phyloP scores from a whole-genome alignment of 106 monocot genomes.

The Agapanthus africanus region DNA sequence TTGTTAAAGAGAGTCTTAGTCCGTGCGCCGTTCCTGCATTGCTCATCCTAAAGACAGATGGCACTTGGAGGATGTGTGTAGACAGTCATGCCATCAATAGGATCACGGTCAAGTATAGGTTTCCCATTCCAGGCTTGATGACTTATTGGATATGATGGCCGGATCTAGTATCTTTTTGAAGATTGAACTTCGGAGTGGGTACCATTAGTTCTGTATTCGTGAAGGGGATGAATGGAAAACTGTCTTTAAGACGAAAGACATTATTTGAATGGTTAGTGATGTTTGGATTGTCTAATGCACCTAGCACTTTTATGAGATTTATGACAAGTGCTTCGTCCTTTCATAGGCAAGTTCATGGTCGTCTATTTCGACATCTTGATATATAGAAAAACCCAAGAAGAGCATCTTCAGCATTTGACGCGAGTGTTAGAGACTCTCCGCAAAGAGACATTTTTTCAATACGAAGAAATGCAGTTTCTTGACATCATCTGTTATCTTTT shows the following conservation, averaged over 20 bases:
- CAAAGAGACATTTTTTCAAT: not conserved
- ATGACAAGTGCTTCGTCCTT: not conserved
- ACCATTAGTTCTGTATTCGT: not conserved
- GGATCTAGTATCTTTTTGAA: not conserved
- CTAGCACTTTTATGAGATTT: not conserved
- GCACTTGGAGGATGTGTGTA: not conserved
- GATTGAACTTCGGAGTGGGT: not conserved
- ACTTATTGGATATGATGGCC: not conserved
- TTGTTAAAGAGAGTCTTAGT: not conserved
- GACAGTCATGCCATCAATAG: not conserved
- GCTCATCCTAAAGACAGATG: not conserved
- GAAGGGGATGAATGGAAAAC: not conserved
- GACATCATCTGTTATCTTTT: not conserved
- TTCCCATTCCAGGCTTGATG: not conserved
- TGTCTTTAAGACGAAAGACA: not conserved
- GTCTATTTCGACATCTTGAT: conserved; percentile 3
- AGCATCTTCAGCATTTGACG: not conserved
- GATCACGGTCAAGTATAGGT: not conserved
- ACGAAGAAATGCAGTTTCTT: not conserved
- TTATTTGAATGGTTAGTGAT: not conserved
- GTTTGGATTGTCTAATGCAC: not conserved
- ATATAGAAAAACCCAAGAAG: not conserved
- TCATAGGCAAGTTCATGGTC: not conserved
- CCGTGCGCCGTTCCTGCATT: not conserved
- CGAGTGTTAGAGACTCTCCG: not conserved